Evolutionary conservation across 2,329 filamentous ascomycete species (phyloP).

Genomic region (Epichloe uncinata): DNA sequence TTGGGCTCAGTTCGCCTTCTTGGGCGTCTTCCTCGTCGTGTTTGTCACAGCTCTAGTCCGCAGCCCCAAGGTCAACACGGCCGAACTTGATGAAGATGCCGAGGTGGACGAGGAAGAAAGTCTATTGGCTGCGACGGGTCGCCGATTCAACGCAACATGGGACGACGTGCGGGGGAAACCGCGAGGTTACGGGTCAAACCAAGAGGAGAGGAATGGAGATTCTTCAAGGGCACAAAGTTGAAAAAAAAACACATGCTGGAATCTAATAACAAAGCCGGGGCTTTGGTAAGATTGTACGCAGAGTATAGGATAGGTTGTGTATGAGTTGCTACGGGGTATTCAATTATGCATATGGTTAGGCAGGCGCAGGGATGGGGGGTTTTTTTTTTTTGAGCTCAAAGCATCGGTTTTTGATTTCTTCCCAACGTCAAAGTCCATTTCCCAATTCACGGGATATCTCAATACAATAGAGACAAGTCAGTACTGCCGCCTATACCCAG

Average conservation of each 20-base stretch:
- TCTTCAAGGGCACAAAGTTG: slow-evolving; percentile 1
- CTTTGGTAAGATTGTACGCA: neutral
- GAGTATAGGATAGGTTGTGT: neutral
- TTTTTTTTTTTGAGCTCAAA: neutral
- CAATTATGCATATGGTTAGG: neutral
- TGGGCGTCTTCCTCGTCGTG: slow-evolving; percentile 70
- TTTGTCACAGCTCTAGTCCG: slow-evolving; percentile 69
- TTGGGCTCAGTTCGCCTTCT: slow-evolving; percentile 90
- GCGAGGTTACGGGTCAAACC: slow-evolving; percentile 8
- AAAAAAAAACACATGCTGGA: too few species aligned
- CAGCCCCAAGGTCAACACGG: slow-evolving; percentile 62
- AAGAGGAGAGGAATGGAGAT: slow-evolving; percentile 5
- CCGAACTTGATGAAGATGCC: slow-evolving; percentile 73
- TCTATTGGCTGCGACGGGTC: slow-evolving; percentile 67
- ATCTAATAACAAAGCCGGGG: neutral
- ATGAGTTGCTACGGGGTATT: neutral
- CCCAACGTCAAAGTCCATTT: too few species aligned
- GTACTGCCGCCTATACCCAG: too few species aligned
- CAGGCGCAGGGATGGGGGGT: neutral
- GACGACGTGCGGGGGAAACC: slow-evolving; percentile 57
- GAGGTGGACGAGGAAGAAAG: slow-evolving; percentile 92
- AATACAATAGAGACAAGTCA: too few species aligned
- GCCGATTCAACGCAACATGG: slow-evolving; percentile 78
- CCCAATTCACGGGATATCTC: too few species aligned
- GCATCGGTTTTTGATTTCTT: neutral